Evolutionary conservation across 106 monocot genomes (phyloP).

Genomic region (Dioscorea dumetorum): DNA sequence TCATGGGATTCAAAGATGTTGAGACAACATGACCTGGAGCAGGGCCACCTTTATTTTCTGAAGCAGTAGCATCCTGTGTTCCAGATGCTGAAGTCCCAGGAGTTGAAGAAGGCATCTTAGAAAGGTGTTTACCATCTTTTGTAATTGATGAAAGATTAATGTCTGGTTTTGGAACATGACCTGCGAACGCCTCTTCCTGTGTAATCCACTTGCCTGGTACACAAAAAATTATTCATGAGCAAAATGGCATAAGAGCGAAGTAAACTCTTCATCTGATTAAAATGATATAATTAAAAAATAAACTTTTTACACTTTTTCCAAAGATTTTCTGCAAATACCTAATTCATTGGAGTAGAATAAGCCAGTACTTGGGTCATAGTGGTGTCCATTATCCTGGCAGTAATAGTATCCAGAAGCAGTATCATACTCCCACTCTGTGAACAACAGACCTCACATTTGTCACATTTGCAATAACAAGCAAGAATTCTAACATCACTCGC

Average conservation of each 20-base stretch:
- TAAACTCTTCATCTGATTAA: conserved; percentile 1
- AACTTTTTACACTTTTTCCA: neutral
- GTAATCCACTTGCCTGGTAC: conserved; percentile 71
- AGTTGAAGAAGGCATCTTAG: neutral
- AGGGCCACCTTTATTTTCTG: conserved; percentile 35
- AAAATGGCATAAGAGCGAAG: neutral
- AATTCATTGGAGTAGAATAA: conserved; percentile 55
- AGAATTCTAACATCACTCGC: no score
- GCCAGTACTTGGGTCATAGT: conserved; percentile 60
- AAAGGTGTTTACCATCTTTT: neutral
- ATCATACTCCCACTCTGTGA: conserved; percentile 76
- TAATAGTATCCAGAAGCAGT: conserved; percentile 75
- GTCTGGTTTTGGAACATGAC: conserved; percentile 19
- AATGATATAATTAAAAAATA: neutral
- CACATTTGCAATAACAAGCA: no score
- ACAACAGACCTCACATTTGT: neutral
- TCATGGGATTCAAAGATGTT: conserved; percentile 36
- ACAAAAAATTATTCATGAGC: neutral
- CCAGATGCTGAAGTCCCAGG: conserved; percentile 2
- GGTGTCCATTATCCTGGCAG: conserved; percentile 57
- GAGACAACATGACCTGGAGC: conserved; percentile 56
- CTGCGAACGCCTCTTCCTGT: conserved; percentile 51
- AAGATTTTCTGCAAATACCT: conserved; percentile 22
- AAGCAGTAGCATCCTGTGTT: conserved; percentile 7
- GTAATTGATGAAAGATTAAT: conserved; percentile 8